Evolutionary conservation across 225 moss, liverwort and hornwort species (phyloP), one percentile per base, ranked within the genome.

Genomic region (Takakia lepidozioides): DNA sequence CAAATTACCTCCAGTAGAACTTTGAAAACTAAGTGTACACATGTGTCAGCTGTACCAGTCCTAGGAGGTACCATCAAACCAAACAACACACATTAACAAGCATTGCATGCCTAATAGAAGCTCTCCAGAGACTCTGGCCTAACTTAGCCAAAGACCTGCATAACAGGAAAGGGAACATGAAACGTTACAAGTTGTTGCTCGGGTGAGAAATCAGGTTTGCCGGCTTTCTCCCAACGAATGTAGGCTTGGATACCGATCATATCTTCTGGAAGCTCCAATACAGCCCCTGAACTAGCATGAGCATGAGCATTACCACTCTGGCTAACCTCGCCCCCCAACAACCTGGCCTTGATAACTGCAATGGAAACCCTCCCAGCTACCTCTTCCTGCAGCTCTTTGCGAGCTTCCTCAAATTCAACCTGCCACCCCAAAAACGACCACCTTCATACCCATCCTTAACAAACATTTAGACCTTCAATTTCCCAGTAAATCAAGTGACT

Each of bases 381-480:
- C 62, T 88, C 73, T 66, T 46, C 19, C 47, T 82, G 69, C 57
- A 88, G 79, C 66, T 88, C 85, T 59, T 61, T 82, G 14, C 82
- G 70, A 30, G 85, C 76, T 52, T 65, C 85, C 59, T 85, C 82
- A 53, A 74, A 80, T 70, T 88, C 84, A 50, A 55, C 75, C 87
- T 87, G 42, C 16, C 14, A 53, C 22, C 45, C 21, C 43, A 48
- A 43, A n/a, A n/a, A n/a, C n/a, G n/a, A n/a, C n/a, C n/a, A n/a
- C n/a, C n/a, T n/a, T n/a, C n/a, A n/a, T n/a, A n/a, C n/a, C n/a
- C n/a, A n/a, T n/a, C n/a, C n/a, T n/a, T n/a, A n/a, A n/a, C n/a
- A n/a, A n/a, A n/a, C n/a, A n/a, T n/a, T n/a, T n/a, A n/a, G n/a
- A n/a, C n/a, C n/a, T n/a, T n/a, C n/a, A n/a, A n/a, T n/a, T n/a